Conservation (phyloP, 2,329 filamentous ascomycete species). For the Mycosphaerella arachidis region DNA sequence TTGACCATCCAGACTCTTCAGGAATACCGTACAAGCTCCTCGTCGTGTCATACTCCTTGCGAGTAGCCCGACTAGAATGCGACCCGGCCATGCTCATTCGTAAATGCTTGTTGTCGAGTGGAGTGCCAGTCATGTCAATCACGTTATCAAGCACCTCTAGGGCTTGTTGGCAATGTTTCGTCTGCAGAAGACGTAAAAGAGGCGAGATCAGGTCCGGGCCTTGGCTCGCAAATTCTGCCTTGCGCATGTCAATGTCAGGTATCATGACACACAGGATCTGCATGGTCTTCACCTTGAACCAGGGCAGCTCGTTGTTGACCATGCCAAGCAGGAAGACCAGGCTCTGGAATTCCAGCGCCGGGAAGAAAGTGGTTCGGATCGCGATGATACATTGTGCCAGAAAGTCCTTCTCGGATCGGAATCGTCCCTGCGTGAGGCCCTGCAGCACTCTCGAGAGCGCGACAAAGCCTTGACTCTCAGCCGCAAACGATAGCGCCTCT, state of each 20-base stretch:
- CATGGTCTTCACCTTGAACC: slow-evolving; percentile 93
- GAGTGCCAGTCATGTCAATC: slow-evolving; percentile 80
- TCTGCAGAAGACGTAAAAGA: slow-evolving; percentile 80
- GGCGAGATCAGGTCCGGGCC: slow-evolving; percentile 95
- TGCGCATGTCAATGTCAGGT: slow-evolving; percentile 87
- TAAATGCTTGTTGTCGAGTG: slow-evolving; percentile 89
- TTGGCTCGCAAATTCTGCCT: slow-evolving; percentile 81
- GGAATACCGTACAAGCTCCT: slow-evolving; percentile 96
- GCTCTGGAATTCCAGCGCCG: slow-evolving; percentile 75
- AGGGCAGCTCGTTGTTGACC: slow-evolving; percentile 79
- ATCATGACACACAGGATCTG: slow-evolving; percentile 79
- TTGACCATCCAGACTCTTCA: slow-evolving; percentile 91
- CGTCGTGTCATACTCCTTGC: slow-evolving; percentile 91
- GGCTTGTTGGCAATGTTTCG: slow-evolving; percentile 88
- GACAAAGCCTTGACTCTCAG: slow-evolving; percentile 65
- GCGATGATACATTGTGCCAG: slow-evolving; percentile 68
- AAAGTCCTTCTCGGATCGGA: slow-evolving; percentile 69
- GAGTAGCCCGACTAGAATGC: slow-evolving; percentile 71
- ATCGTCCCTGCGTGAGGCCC: slow-evolving; percentile 63
- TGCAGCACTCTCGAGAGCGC: slow-evolving; percentile 65
- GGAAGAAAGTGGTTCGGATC: slow-evolving; percentile 73
- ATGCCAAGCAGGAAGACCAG: slow-evolving; percentile 87
- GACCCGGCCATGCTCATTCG: slow-evolving; percentile 97
- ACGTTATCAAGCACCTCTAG: slow-evolving; percentile 89
- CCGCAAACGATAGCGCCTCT: slow-evolving; percentile 64